Evolutionary conservation across 2,329 filamentous ascomycete genomes (phyloP), one percentile per base, ranked within the genome.

Genomic region (Trichophyton equinum): DNA sequence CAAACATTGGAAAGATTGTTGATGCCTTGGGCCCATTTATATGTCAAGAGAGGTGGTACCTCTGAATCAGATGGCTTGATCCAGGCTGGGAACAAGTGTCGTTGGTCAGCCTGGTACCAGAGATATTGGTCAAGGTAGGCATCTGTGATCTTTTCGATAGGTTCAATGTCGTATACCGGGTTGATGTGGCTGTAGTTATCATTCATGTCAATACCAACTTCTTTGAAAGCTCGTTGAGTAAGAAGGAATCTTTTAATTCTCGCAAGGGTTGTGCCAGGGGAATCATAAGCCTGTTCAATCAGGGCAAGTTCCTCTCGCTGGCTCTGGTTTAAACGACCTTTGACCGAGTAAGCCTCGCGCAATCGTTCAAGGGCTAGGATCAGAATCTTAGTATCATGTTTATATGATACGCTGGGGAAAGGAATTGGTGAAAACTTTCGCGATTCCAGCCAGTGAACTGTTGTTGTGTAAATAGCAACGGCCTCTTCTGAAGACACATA

Each of bases 171-270:
- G 71, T 99, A 99, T 0, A 99, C 94, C 0, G 94, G 95, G 71
- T 99, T 99, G 79, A 99, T 99, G 18, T 90, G 92, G 79, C 86
- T 97, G 77, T 99, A 99, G 71, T 99, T 99, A 77, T 99, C 94
- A 73, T 99, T 99, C 94, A 99, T 99, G 72, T 99, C 94, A 67
- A 99, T 99, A 60, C 92, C 94, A 51, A 99, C 94, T 76, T 99
- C 94, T 77, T 99, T 99, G 82, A 99, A 99, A 1, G 95, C 94
- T 73, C 94, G 85, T 72, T 99, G 94, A 0, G 95, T 99, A 51
- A 99, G 83, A 64, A 99, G 79, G 79, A 97, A 97, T 57, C 94
- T 88, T 80, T 99, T 99, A 77, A 99, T 99, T 62, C 94, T 83
- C 65, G 96, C 92, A 62, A 99, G 75, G 0, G 94, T 97, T 1